A percentile compares a stretch with the other conserved stretches of the same genome.
phyloP scores from a whole-genome alignment of 768 basidiomycete genomes.

The Amanita fuliginea region DNA sequence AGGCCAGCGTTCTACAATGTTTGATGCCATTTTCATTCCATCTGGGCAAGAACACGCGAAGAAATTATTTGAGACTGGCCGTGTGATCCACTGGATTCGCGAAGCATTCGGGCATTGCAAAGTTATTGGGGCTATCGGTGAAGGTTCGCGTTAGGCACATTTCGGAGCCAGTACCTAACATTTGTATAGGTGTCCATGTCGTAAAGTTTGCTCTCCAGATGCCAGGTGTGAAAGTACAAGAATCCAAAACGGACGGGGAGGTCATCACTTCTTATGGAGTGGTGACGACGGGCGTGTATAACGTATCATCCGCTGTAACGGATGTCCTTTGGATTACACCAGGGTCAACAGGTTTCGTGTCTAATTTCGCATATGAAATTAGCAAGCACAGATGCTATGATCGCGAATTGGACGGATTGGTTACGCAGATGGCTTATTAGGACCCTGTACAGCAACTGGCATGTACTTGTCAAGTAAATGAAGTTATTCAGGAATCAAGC shows the following conservation, averaged over 20 bases:
- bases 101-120: conserved; percentile 87
- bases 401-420: conserved; percentile 49
- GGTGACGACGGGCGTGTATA: conserved; percentile 48
- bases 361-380: conserved; percentile 49
- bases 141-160: conserved; percentile 26
- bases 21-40: conserved; percentile 74
- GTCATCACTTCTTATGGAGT: conserved; percentile 48
- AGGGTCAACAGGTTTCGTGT: conserved; percentile 39
- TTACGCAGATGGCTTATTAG: conserved; percentile 30
- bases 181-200: conserved; percentile 28
- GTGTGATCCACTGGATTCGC: conserved; percentile 71
- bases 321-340: conserved; percentile 34
- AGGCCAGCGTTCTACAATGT: conserved; percentile 71
- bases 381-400: conserved; percentile 59
- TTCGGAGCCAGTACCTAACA: background rate
- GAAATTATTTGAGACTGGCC: conserved; percentile 47
- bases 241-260: conserved; percentile 25
- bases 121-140: conserved; percentile 67
- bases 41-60: conserved; percentile 55
- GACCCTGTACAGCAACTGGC: too few relatives aligned
- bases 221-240: conserved; percentile 32
- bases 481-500: too few relatives aligned
- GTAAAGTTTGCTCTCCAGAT: conserved; percentile 34
- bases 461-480: too few relatives aligned
- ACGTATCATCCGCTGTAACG: conserved; percentile 21